Percentiles rank a stretch among this genome's conserved stretches.
These are phyloP conservation scores for Mycosphaerelloides madeirae DNA, from an alignment of 2,329 filamentous ascomycete genomes.

Conservation along the genomic window DNA sequence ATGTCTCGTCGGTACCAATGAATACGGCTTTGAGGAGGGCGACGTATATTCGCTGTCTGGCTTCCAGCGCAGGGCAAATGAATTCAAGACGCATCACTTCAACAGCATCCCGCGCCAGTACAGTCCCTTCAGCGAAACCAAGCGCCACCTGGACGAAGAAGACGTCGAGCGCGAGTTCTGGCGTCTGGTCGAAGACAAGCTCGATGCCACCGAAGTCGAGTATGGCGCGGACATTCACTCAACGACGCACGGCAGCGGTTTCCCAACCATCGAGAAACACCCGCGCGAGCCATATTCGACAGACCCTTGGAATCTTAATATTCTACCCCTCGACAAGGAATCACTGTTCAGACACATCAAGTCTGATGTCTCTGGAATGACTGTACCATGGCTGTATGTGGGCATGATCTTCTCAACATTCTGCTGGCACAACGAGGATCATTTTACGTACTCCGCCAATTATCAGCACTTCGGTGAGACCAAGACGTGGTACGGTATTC, in stretches of 20 bases:
- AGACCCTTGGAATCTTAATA: slow-evolving; percentile 93
- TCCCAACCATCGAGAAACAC: slow-evolving; percentile 88
- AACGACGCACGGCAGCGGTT: slow-evolving; percentile 94
- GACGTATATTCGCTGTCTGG: slow-evolving; percentile 91
- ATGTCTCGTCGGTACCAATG: slow-evolving; percentile 90
- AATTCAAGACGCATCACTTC: slow-evolving; percentile 94
- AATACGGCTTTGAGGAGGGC: slow-evolving; percentile 96
- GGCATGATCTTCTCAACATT: slow-evolving; percentile 99
- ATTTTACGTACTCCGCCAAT: slow-evolving; percentile 95
- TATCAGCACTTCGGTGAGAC: slow-evolving; percentile 98
- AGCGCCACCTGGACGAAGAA: slow-evolving; percentile 80
- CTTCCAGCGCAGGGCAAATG: slow-evolving; percentile 92
- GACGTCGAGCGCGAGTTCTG: slow-evolving; percentile 97
- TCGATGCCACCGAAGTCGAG: slow-evolving; percentile 94
- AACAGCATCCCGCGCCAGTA: slow-evolving; percentile 56
- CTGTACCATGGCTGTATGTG: slow-evolving; percentile 97
- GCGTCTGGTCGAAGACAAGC: slow-evolving; percentile 86
- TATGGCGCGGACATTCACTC: slow-evolving; percentile 98
- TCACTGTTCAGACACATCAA: slow-evolving; percentile 97
- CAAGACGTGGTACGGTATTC: slow-evolving; percentile 99
- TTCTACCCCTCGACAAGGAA: slow-evolving; percentile 82
- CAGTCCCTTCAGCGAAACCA: slow-evolving; percentile 75
- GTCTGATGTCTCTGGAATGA: slow-evolving; percentile 98
- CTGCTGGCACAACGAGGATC: slow-evolving; percentile 98
- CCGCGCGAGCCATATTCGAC: slow-evolving; percentile 81